Base-by-base conservation (phyloP, 108 stramenopile genomes). In the Thalassiosira profunda region DNA sequence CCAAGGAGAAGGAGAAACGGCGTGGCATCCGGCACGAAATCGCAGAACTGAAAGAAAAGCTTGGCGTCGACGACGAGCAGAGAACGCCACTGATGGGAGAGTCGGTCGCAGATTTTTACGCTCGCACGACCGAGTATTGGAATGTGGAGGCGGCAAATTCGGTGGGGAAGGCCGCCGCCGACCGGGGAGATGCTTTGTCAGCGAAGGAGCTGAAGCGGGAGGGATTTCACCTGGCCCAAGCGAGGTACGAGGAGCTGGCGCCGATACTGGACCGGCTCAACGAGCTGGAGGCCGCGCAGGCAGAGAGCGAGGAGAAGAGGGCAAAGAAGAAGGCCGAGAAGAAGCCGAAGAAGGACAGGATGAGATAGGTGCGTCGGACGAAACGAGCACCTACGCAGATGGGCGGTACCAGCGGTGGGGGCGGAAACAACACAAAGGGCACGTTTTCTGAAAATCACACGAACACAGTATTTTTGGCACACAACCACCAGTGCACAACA, bases 71-170 rank as follows among this genome's bases (percentile, higher is more conserved):
- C 23, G 53, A 85, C 30, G 62, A 63, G 15, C 82, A 76, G 54
- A 74, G 78, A 17, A 94, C 88, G 11, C 91, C 95, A 2, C 23
- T 67, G 10, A 59, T 63, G 20, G 88, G 80, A 31, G 95, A 96
- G 70, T 44, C 66, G 17, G 58, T 92, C 21, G 89, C 91, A 29
- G 92, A 96, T 25, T 96, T 92, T 63, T 96, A 92, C 76, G 47
- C 92, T 4, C 66, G 95, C 43, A 91, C 92, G n/a, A 63, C 76
- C 7, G 67, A 80, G 20, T 84, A 83, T 55, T 96, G 92, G 91
- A 87, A 80, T 31, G 57, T 35, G 5, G 59, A 80, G 58, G 85
- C 81, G 1, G 59, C 72, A 8, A 74, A 66, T 30, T 36, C 58
- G 2, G 31, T 56, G 17, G 47, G 49, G 26, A n/a, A 72, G 58